Evolutionary conservation across 208 protist species (phyloP), one percentile per base, ranked within the genome.

Genomic region (Giardia duodenalis): DNA sequence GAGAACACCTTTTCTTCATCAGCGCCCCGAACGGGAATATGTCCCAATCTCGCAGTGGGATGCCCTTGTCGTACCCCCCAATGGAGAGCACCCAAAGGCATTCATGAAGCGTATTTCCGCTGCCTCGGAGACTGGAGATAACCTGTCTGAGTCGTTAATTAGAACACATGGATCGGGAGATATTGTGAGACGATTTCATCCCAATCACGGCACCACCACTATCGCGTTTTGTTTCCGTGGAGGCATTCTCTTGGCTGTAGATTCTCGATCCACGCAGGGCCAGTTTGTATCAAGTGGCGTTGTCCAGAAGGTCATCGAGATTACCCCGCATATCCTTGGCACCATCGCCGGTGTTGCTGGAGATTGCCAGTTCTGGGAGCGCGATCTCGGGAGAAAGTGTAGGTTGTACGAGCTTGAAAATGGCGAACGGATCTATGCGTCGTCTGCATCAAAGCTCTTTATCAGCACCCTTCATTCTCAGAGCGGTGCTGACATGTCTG

Each of bases 341-440:
- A 99, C 99, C 3, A 99, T 99, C 97, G 99, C 99, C 87, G 97
- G 97, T 92, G 98, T 98, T 95, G 99, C 99, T 45, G 99, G 98
- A 0, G 99, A 99, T 95, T 99, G 99, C 96, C 95, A 97, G 92
- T 99, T 97, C 96, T 99, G 99, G 99, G 97, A 99, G 94, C 95
- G 98, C 47, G 96, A 98, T 47, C 96, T 99, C 1, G 97, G 97
- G 30, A 96, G 96, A 94, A 96, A 97, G 93, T 98, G 97, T 94
- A 95, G 97, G 46, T 92, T 97, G n/a, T 97, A 96, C 88, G 95
- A 97, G 93, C 95, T 98, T 2, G 92, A 97, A 94, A 99, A 99
- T 94, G 97, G 97, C 93, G 95, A 96, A 92, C 95, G 97, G 76
- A 99, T 99, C 93, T 98, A 97, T 43, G 98, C 99, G 30, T 96